Conservation (phyloP, 495 filamentous ascomycete species). For the Xylaria castorea region DNA sequence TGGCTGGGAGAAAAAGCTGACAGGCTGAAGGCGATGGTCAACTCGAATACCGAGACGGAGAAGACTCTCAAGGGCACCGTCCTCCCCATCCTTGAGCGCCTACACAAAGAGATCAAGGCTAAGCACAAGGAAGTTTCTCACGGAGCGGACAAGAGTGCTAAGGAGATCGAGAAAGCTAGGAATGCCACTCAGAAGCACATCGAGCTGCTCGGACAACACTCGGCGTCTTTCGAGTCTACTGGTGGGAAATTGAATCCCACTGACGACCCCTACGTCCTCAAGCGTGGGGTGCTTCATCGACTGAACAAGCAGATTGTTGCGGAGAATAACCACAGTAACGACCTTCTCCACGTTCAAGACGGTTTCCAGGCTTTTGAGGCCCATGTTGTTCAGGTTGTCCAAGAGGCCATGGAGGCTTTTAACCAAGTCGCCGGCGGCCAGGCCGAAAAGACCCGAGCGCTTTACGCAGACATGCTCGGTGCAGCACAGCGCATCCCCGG, state of each 20-base stretch:
- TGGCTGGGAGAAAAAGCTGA: constrained; percentile 25
- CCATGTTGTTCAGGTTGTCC: constrained; percentile 83
- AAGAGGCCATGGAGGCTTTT: constrained; percentile 81
- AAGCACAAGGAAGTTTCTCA: constrained; percentile 86
- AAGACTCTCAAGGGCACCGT: constrained; percentile 83
- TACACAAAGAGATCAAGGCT: constrained; percentile 95
- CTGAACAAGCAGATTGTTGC: constrained; percentile 90
- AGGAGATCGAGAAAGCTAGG: constrained; percentile 90
- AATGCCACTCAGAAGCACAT: constrained; percentile 91
- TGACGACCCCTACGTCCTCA: constrained; percentile 88
- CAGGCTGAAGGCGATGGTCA: constrained; percentile 69
- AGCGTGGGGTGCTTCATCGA: constrained; percentile 79
- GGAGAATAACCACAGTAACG: constrained; percentile 93
- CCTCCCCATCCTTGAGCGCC: constrained; percentile 83
- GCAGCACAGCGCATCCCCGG: constrained; percentile 79
- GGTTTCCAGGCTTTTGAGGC: constrained; percentile 88
- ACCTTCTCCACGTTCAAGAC: constrained; percentile 86
- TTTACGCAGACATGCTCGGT: constrained; percentile 83
- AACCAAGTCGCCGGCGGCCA: constrained; percentile 77
- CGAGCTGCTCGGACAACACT: constrained; percentile 85
- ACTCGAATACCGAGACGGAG: constrained; percentile 86
- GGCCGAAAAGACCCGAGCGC: constrained; percentile 75
- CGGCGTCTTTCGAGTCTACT: constrained; percentile 74
- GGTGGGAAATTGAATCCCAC: constrained; percentile 68
- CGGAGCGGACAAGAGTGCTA: constrained; percentile 85